Percentiles rank a stretch among this genome's conserved stretches.
These are phyloP conservation scores for Acrasis kona DNA, from an alignment of 78 protist genomes.

Conservation along the genomic window DNA sequence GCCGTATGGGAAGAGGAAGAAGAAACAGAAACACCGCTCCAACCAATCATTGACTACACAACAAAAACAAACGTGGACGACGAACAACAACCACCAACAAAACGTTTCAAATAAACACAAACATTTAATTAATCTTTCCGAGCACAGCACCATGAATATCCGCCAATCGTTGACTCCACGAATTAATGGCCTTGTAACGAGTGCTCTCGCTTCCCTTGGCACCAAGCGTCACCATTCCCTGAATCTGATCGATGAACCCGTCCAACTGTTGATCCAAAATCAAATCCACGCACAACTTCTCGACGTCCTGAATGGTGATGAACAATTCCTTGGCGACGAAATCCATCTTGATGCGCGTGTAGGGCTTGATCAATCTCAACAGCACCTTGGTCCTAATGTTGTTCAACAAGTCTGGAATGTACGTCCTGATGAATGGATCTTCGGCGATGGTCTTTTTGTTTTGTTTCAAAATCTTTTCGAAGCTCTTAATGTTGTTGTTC, in stretches of 20 bases:
- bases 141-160: no score
- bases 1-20: no score
- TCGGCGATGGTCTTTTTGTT: conserved; percentile 59
- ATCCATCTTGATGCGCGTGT: conserved; percentile 72
- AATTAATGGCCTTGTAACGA: no score
- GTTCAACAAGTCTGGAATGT: conserved; percentile 64
- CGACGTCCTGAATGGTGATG: conserved; percentile 72
- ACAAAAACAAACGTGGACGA: no score
- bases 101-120: no score
- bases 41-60: no score
- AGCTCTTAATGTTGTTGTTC: conserved; percentile 62
- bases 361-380: conserved; percentile 70
- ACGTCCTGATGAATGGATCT: conserved; percentile 76
- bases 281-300: conserved; percentile 63
- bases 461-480: conserved; percentile 67
- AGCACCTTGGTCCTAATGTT: conserved; percentile 57
- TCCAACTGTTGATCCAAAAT: conserved; percentile 72
- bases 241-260: conserved; percentile 42
- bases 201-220: no score
- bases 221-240: no score
- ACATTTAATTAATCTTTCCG: no score
- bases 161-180: no score
- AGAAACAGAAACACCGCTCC: no score
- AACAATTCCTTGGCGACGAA: conserved; percentile 73
- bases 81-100: no score